Percentiles rank a stretch among this genome's conserved stretches.
These are phyloP conservation scores for slime mould (Dictyostelium discoideum) DNA, from an alignment of 78 protist genomes.

Conservation along the genomic window DNA sequence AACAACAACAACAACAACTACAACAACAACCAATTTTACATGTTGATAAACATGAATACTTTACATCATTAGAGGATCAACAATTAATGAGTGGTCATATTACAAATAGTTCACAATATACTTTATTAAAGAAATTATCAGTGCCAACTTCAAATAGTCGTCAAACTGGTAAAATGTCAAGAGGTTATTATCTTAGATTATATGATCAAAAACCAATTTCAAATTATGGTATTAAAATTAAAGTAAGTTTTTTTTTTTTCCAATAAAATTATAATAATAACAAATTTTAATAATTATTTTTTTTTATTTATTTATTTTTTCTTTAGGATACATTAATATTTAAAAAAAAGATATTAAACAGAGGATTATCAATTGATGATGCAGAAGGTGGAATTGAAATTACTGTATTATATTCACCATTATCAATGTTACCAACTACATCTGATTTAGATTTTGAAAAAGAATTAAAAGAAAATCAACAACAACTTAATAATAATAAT, in stretches of 20 bases:
- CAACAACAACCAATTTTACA: not conserved
- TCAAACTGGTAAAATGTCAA: constrained; percentile 10
- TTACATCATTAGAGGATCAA: constrained; percentile 47
- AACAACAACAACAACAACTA: not conserved
- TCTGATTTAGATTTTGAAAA: constrained; percentile 26
- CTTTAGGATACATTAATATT: constrained; percentile 74
- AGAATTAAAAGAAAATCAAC: not conserved
- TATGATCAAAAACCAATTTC: constrained; percentile 62
- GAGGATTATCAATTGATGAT: constrained; percentile 75
- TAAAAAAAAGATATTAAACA: constrained; percentile 24
- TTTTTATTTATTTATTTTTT: not conserved
- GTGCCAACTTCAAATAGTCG: constrained; percentile 24
- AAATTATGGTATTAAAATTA: constrained; percentile 77
- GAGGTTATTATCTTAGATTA: constrained; percentile 64
- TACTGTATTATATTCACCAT: constrained; percentile 49
- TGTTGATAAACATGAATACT: constrained; percentile 35
- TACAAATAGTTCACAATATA: constrained; percentile 8
- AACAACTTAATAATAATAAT: not conserved
- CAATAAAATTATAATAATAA: too few relatives aligned
- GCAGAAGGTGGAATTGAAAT: constrained; percentile 76
- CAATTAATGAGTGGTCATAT: constrained; percentile 47
- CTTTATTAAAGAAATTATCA: constrained; percentile 43
- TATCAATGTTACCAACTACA: constrained; percentile 57
- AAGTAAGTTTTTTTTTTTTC: constrained; percentile 13
- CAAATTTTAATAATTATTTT: not conserved